A percentile compares a stretch with the other conserved stretches of the same genome.
Conservation (phyloP, 2,329 filamentous ascomycete genomes). For the Neophaeococcomyces aloes region DNA sequence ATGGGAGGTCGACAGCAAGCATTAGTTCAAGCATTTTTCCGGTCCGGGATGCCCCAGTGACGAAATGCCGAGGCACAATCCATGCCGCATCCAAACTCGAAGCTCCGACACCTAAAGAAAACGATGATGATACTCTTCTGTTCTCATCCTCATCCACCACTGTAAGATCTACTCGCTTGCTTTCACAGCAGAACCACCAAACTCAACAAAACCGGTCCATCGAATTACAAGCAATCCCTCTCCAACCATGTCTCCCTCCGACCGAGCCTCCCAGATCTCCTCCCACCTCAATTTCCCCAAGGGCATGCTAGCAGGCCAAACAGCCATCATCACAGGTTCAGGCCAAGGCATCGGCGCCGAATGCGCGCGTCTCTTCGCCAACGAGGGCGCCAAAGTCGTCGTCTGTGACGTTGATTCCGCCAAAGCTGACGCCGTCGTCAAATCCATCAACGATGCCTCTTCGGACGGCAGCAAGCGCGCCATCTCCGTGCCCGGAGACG, state of each 20-base stretch:
- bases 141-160: no score
- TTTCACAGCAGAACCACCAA: no score
- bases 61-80: no score
- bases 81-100: no score
- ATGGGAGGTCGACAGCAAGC: no score
- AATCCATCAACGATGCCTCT: conserved; percentile 54
- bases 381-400: conserved; percentile 76
- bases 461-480: conserved; percentile 44
- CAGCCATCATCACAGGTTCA: conserved; percentile 77
- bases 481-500: conserved; percentile 64
- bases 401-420: conserved; percentile 72
- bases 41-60: no score
- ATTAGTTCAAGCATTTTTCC: no score
- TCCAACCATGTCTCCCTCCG: conserved; percentile 35
- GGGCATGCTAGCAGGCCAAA: conserved; percentile 67
- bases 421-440: conserved; percentile 59
- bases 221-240: neutral
- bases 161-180: no score
- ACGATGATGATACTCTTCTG: no score
- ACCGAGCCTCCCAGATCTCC: conserved; percentile 59
- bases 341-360: conserved; percentile 86
- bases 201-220: neutral
- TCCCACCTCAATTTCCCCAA: conserved; percentile 72
- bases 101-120: no score
- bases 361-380: conserved; percentile 68